Percentiles rank a stretch among this genome's conserved stretches.
Evolutionary conservation across 768 basidiomycete genomes (phyloP).

Genomic region (Asterophora parasitica): DNA sequence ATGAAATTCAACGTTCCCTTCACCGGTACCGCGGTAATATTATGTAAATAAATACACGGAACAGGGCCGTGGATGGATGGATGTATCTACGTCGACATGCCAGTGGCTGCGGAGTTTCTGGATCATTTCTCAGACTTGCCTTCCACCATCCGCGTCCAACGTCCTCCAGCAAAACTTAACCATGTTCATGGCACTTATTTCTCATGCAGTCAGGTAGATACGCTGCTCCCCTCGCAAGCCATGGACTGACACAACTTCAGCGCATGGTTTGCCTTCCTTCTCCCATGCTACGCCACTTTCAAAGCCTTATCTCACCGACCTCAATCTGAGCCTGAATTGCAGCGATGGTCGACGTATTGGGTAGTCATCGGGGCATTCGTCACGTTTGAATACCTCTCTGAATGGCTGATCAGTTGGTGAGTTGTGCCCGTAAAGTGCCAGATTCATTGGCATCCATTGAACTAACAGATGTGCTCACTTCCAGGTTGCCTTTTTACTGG

Average conservation of each 20-base stretch:
- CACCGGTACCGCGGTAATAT: not conserved
- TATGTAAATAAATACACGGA: no score
- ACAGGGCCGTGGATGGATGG: not conserved
- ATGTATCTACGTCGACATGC: not conserved
- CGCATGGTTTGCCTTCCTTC: constrained; percentile 67
- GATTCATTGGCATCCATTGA: not conserved
- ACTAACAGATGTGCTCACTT: constrained; percentile 1
- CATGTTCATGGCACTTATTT: constrained; percentile 3
- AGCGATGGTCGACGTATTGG: constrained; percentile 63
- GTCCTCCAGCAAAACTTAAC: not conserved
- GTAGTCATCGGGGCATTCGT: constrained; percentile 53
- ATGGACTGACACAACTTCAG: constrained; percentile 25
- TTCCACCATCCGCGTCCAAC: not conserved
- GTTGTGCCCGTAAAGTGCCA: constrained; percentile 11
- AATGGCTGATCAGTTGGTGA: constrained; percentile 65
- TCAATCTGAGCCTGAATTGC: constrained; percentile 46
- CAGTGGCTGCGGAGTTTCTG: not conserved
- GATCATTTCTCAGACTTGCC: not conserved
- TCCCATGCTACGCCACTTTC: constrained; percentile 63
- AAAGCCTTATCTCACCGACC: constrained; percentile 58
- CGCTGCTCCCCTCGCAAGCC: not conserved
- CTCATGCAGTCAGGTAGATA: constrained; percentile 1
- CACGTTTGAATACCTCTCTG: constrained; percentile 57
- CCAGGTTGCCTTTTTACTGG: constrained; percentile 75
- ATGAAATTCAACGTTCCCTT: not conserved